Base-by-base conservation (phyloP, 345 rosid genomes). In the Linum usitatissimum region DNA sequence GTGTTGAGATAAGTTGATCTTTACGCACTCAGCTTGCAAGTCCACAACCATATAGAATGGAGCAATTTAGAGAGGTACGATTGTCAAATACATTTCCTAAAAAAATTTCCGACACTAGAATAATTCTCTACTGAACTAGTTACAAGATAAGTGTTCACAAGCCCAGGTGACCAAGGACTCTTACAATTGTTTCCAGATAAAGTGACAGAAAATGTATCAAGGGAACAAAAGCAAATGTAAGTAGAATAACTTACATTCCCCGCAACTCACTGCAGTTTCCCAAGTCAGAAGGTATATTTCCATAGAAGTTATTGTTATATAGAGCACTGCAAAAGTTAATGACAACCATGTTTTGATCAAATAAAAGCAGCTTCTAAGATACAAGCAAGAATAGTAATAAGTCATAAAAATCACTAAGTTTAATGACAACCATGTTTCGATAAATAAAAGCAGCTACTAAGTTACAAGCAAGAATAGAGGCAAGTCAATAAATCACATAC, bases 181-280 rank as follows among this genome's bases (percentile, higher is more conserved):
- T 21, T 18, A 23, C 38, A 34, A 34, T 34, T 34, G 38, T 34
- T 34, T 34, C 38, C 14, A 45, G 15, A 45, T 45, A 10, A 10
- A 45, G 51, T 13, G 10, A 45, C 17, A 45, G 51, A 45, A 45
- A 45, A 45, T 9, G 13, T 15, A 12, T 45, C 17, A 45, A 10
- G 51, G 10, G 15, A 15, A 9, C 14, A 45, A 1, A 45, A 45
- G 51, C 17, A 13, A 45, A 45, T 45, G 51, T 12, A 45, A 45
- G 14, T 45, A 55, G 18, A 20, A 42, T 42, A 30, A 64, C 94
- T 87, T 78, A 92, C 98, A 92, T 21, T 71, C 66, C 86, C 70
- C 74, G 84, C 81, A 90, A 79, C 72, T 78, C 86, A 3, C 94
- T 76, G 80, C 98, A 92, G 78, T 89, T 89, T 60, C 90, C 85